phyloP scores from a whole-genome alignment of 495 filamentous ascomycete species.

The Friedmanniomyces endolithicus region DNA sequence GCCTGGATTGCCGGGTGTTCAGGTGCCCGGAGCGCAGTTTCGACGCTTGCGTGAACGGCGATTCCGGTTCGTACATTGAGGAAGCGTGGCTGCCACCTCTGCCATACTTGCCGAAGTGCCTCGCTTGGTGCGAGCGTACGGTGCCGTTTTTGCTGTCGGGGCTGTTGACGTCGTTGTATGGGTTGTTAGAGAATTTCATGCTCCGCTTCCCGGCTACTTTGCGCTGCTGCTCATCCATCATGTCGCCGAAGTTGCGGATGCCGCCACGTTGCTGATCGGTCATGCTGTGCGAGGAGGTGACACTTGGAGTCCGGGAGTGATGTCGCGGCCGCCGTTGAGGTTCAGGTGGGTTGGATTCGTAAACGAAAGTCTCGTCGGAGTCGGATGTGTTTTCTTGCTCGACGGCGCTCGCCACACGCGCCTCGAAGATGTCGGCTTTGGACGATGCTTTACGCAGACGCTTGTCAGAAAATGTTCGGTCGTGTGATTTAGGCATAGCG shows the following conservation, averaged over 20 bases:
- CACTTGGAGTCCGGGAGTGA: constrained; percentile 90
- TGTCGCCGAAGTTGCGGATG: constrained; percentile 46
- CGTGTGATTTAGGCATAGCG: constrained; percentile 3
- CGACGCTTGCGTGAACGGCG: constrained; percentile 20
- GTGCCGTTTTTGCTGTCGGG: constrained; percentile 22
- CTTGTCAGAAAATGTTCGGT: constrained; percentile 23
- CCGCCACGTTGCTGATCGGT: constrained; percentile 49
- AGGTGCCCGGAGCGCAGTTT: constrained; percentile 16
- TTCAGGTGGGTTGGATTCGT: constrained; percentile 95
- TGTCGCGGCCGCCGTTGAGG: constrained; percentile 64
- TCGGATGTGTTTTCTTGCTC: constrained; percentile 88
- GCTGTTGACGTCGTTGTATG: constrained; percentile 41
- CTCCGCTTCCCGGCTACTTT: constrained; percentile 66
- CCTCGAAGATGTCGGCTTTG: constrained; percentile 96
- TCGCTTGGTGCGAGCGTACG: constrained; percentile 15
- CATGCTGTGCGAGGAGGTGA: constrained; percentile 78
- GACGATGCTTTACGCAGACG: constrained; percentile 53
- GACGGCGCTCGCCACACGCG: constrained; percentile 87
- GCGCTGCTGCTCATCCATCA: constrained; percentile 52
- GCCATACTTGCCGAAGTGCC: constrained; percentile 19
- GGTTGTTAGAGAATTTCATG: constrained; percentile 96
- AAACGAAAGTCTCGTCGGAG: constrained; percentile 97
- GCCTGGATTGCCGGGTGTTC: constrained; percentile 42
- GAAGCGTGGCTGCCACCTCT: constrained; percentile 9
- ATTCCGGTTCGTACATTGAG: constrained; percentile 21